phyloP scores from a whole-genome alignment of 169 alveolate genomes.

The Neospora caninum region DNA sequence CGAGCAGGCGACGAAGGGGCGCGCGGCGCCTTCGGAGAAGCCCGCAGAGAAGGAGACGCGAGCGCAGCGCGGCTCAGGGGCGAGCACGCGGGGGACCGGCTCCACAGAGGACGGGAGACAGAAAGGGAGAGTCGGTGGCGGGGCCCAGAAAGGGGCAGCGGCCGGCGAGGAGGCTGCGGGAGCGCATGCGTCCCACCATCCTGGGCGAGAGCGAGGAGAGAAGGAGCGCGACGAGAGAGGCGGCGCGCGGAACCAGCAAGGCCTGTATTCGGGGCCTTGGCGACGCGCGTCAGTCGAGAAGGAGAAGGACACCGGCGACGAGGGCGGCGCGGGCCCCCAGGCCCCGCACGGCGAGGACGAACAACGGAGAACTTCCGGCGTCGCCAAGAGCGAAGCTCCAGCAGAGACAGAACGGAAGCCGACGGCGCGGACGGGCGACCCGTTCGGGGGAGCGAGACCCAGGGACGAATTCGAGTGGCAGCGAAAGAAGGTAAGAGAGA shows the following conservation, averaged over 20 bases:
- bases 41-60: background rate
- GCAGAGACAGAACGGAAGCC: background rate
- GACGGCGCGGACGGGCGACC: background rate
- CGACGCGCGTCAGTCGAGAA: background rate
- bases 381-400: background rate
- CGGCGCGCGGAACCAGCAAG: background rate
- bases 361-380: background rate
- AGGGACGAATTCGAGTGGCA: slow-evolving; percentile 24
- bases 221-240: background rate
- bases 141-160: background rate
- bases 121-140: background rate
- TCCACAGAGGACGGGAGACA: background rate
- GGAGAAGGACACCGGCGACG: background rate
- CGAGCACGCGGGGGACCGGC: background rate
- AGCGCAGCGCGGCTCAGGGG: too few species aligned
- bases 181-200: background rate
- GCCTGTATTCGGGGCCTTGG: background rate
- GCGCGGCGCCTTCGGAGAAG: background rate
- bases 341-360: background rate
- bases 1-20: background rate
- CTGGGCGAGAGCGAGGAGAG: too few species aligned
- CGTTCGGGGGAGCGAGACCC: slow-evolving; percentile 13
- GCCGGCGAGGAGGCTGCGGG: background rate
- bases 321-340: background rate
- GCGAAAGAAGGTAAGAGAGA: background rate